Evolutionary conservation across 768 basidiomycete species (phyloP), one percentile per base, ranked within the genome.

Genomic region (Hydnomerulius pinastri): DNA sequence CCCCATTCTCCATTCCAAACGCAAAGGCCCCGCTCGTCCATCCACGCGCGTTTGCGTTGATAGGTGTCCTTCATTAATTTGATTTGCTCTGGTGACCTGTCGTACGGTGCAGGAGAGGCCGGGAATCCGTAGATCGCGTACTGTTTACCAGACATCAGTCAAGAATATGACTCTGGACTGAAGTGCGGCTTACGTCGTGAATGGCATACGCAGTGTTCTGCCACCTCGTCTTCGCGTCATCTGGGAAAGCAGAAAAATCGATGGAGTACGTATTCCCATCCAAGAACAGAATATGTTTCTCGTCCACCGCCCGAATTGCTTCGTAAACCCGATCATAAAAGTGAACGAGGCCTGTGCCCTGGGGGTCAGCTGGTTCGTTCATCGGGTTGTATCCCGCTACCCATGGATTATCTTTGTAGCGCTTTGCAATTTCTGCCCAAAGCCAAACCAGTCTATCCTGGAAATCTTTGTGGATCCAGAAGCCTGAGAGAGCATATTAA

Each of bases 321-420:
- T 62, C 63, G 55, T 76, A 68, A 8, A 72, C 63, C 8, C 68
- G 61, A 27, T 69, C 70, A 59, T 76, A 76, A 51, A 69, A 76
- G 0, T 38, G 57, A 21, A 72, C 51, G 20, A 77, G 58, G 8
- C 73, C 63, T 15, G 53, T 54, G 44, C 71, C 70, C 37, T 73
- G 51, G 13, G 65, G 57, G 47, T 77, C 77, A 2, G 71, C 65
- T 11, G 76, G 77, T 59, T 78, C 75, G 65, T 77, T 77, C 35
- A 78, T 58, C 17, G 67, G 71, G 57, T 77, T 78, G 60, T 74
- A 78, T 11, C 76, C 74, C 3, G 76, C 76, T 4, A 77, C 64
- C 76, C 74, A 74, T 9, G 72, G 64, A 46, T 78, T 75, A 30
- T 66, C 67, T 53, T 69, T 72, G 65, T 76, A 76, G 25, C 68